Base-by-base conservation (phyloP, 495 filamentous ascomycete genomes). In the Eremomyces bilateralis region DNA sequence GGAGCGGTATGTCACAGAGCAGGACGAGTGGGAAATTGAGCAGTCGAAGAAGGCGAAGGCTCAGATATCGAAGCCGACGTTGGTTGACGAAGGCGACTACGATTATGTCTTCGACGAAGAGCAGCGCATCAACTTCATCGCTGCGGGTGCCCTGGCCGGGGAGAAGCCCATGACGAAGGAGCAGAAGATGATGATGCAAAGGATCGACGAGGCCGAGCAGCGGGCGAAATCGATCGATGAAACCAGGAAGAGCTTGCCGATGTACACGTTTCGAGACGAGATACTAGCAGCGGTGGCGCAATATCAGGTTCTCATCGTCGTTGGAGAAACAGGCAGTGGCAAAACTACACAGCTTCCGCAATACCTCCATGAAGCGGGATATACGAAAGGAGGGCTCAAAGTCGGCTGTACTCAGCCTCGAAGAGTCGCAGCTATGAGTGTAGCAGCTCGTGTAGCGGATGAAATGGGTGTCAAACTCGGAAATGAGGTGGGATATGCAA, bases 381-480 rank as follows among this genome's bases (percentile, higher is more conserved):
- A 53, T 34, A 53, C 50, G 22, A 56, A 53, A 35, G 41, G 44
- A 8, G 75, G 71, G 4, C 49, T 63, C 40, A 80, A 76, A 46
- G 57, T 82, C 20, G 76, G 71, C 1, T 80, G 76, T 42, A 82
- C 76, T 1, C 81, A 97, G 51, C 88, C 88, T n/a, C 73, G 88
- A 39, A 71, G 88, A 58, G 88, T 97, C 6, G 88, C 88, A 25
- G 85, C 88, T 15, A 94, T 93, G 78, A 85, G 76, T 44, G 88
- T 97, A 21, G 88, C 88, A 3, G 71, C 78, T 15, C 80, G 88
- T 56, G 88, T 97, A 6, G 78, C 88, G 1, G 85, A 97, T 35
- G 88, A 97, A 47, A 77, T 91, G 68, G 81, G 83, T 3, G 76
- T 80, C 21, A 84, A 79, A 52, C 53, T 95, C 13, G 88, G 88